These are phyloP conservation scores for Diaporthe nobilis DNA, from an alignment of 2,329 filamentous ascomycete genomes.

Conservation along the genomic window DNA sequence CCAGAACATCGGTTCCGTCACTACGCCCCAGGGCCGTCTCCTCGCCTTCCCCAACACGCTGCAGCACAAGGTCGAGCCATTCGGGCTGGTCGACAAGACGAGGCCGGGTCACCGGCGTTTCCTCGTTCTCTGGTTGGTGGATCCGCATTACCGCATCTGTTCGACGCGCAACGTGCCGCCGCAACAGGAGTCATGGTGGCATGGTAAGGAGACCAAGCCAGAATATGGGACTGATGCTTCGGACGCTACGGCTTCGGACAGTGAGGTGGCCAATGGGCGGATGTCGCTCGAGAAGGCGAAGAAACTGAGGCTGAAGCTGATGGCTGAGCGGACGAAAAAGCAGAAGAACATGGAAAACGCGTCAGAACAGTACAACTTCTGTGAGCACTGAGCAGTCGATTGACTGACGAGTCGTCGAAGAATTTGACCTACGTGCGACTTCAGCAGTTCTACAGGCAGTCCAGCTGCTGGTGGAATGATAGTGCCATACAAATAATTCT, in stretches of 20 bases:
- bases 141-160: conserved; percentile 65
- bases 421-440: background rate
- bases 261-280: conserved; percentile 37
- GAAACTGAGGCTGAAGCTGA: conserved; percentile 37
- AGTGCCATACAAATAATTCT: no score
- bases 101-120: conserved; percentile 70
- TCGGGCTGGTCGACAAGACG: conserved; percentile 62
- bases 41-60: conserved; percentile 59
- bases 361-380: conserved; percentile 35
- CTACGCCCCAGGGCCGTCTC: conserved; percentile 58
- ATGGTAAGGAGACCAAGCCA: conserved; percentile 37
- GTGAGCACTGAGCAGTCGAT: conserved; percentile 34
- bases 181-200: conserved; percentile 55
- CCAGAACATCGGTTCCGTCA: conserved; percentile 59
- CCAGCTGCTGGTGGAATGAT: background rate
- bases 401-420: background rate
- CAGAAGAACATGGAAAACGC: background rate
- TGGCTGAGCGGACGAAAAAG: conserved; percentile 34
- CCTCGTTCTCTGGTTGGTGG: conserved; percentile 71
- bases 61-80: conserved; percentile 66
- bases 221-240: background rate
- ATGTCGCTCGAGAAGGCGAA: conserved; percentile 41
- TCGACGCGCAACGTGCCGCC: conserved; percentile 59
- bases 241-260: conserved; percentile 18
- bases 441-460: background rate